These are phyloP conservation scores for Aegilops tauschii DNA, from an alignment of 176 grass and related monocot genomes.

Conservation along the genomic window DNA sequence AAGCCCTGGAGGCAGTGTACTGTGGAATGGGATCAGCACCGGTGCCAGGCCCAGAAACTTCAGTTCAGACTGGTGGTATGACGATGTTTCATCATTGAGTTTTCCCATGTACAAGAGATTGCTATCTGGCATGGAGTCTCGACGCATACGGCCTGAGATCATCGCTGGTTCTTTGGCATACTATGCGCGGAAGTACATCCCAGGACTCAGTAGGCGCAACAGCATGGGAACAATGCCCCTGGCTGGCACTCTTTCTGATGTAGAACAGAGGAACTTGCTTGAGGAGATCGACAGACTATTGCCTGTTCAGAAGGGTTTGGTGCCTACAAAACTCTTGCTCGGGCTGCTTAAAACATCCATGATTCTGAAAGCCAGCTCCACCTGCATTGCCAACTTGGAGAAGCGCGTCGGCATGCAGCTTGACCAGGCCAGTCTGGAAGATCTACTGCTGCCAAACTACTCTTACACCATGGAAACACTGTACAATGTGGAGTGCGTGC, in stretches of 20 bases:
- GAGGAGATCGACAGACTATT: slow-evolving; percentile 70
- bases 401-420: slow-evolving; percentile 78
- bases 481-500: slow-evolving; percentile 89
- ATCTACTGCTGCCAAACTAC: slow-evolving; percentile 78
- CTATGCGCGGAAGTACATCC: slow-evolving; percentile 77
- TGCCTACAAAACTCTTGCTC: slow-evolving; percentile 69
- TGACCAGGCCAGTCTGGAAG: slow-evolving; percentile 78
- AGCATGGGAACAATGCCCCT: slow-evolving; percentile 39
- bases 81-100: slow-evolving; percentile 68
- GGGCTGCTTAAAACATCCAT: slow-evolving; percentile 79
- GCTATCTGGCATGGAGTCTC: slow-evolving; percentile 72
- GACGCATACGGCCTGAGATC: slow-evolving; percentile 61
- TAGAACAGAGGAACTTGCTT: slow-evolving; percentile 76
- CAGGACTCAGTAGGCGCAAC: slow-evolving; percentile 77
- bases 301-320: slow-evolving; percentile 63
- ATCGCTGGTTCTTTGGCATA: slow-evolving; percentile 71
- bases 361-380: slow-evolving; percentile 59
- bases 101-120: slow-evolving; percentile 76
- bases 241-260: slow-evolving; percentile 50
- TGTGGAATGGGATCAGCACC: slow-evolving; percentile 95
- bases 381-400: slow-evolving; percentile 79
- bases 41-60: slow-evolving; percentile 78
- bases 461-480: slow-evolving; percentile 88
- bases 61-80: slow-evolving; percentile 93
- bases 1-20: slow-evolving; percentile 78